Conservation (phyloP, 164 flowering plant genomes). For the Nymphaea colorata region DNA sequence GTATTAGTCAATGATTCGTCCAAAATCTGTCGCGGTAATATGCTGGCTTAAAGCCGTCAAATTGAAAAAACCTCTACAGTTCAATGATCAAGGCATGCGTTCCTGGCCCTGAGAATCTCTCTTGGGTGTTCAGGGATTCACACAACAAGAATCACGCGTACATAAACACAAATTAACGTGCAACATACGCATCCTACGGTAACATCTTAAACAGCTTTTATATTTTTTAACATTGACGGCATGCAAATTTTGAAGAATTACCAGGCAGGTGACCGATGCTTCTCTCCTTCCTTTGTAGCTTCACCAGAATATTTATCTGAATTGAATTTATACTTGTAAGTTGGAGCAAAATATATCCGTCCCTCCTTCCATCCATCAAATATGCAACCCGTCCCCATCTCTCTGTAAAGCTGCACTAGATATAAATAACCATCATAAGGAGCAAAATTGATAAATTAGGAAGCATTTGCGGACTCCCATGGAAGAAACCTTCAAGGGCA, state of each 20-base stretch:
- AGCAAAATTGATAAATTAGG: too few species aligned
- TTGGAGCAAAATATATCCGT: conserved; percentile 69
- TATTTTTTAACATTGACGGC: conserved; percentile 3
- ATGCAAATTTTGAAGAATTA: conserved; percentile 14
- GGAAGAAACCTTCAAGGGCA: neutral
- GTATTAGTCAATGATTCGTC: too few species aligned
- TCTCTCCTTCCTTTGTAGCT: conserved; percentile 79
- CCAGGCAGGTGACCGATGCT: conserved; percentile 98
- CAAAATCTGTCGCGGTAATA: too few species aligned
- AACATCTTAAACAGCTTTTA: too few species aligned
- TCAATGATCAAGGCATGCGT: too few species aligned
- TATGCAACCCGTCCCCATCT: conserved; percentile 54
- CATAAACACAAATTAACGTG: too few species aligned
- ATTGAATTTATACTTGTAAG: conserved; percentile 81
- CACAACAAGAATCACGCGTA: too few species aligned
- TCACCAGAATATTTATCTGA: conserved; percentile 73
- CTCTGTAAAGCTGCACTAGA: conserved; percentile 52
- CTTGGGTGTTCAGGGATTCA: too few species aligned
- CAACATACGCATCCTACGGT: too few species aligned
- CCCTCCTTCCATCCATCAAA: conserved; percentile 98
- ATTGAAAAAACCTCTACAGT: too few species aligned
- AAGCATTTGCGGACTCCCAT: neutral
- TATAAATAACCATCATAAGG: neutral
- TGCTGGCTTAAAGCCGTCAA: too few species aligned
- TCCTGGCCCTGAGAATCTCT: too few species aligned